Base-by-base conservation (phyloP, 768 basidiomycete species). In the Serendipita vermifera region DNA sequence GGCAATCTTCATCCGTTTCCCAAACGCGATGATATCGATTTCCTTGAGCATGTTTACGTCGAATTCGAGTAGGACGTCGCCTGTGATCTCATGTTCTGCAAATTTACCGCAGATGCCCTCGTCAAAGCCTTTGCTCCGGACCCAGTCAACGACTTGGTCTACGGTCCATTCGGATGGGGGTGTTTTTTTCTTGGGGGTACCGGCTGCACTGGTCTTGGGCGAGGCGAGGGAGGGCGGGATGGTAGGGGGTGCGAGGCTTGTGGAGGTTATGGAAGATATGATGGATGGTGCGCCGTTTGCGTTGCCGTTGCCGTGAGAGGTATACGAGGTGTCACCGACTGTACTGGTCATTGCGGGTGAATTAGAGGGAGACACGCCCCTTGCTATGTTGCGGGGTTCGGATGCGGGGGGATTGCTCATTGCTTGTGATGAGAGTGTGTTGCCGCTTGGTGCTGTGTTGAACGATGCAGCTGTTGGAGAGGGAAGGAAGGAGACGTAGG, bases 21-120 rank as follows among this genome's bases (percentile, higher is more conserved):
- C 96, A 62, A 94, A 96, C 3, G 91, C 91, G 64, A 77, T 73
- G 61, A 99, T 90, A 22, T 92, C 96, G 55, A 99, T 84, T 71
- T 98, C 93, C 71, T 98, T 98, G 63, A 99, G 82, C 14, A 96
- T 75, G 64, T 84, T 85, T 55, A 83, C 80, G 60, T 97, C 91
- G 58, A 98, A 84, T 64, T 96, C 94, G 56, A 98, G 81, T 5
- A 99, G 79, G 31, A 98, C 88, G 63, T 99, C 96, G 17, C 96
- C 96, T 0, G 92, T 88, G 55, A 99, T 98, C 72, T 99, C 96
- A 80, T 99, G 92, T 71, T 98, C 94, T 92, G 66, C 80, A 65
- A 99, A 97, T 66, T 87, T 93, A 56, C 81, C 78, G 62, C 85
- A 84, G 3, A 92, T 82, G 41, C 79, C 76, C 46, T 82, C 74